Evolutionary conservation across 2,329 filamentous ascomycete genomes (phyloP).

Genomic region (Seiridium unicorne): DNA sequence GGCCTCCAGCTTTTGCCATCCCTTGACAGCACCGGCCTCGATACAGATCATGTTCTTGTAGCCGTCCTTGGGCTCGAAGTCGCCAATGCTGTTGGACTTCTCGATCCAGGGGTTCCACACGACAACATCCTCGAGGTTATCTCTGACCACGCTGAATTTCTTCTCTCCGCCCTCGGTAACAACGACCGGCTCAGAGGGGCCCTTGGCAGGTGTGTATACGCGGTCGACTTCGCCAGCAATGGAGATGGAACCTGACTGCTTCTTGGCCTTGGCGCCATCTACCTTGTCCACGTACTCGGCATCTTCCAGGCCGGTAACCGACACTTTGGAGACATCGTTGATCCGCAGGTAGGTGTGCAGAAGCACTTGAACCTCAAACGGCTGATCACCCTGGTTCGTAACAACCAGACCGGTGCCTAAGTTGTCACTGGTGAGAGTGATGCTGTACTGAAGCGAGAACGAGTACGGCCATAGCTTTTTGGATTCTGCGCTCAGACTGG

Average conservation of each 20-base stretch:
- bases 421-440: conserved; percentile 73
- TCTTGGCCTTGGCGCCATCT: conserved; percentile 58
- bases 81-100: conserved; percentile 76
- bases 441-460: conserved; percentile 90
- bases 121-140: conserved; percentile 84
- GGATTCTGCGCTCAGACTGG: conserved; percentile 66
- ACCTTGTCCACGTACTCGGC: conserved; percentile 85
- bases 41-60: conserved; percentile 94
- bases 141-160: conserved; percentile 72
- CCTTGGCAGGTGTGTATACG: conserved; percentile 73
- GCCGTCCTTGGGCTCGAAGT: conserved; percentile 86
- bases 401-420: conserved; percentile 82
- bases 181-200: conserved; percentile 55
- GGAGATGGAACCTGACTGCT: conserved; percentile 61
- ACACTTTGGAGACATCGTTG: conserved; percentile 75
- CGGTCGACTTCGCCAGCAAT: conserved; percentile 83
- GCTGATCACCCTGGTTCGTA: conserved; percentile 77
- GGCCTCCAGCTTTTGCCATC: conserved; percentile 81
- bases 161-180: conserved; percentile 64
- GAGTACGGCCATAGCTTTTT: conserved; percentile 78
- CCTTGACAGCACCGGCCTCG: conserved; percentile 81
- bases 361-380: conserved; percentile 89
- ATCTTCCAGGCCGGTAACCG: conserved; percentile 73
- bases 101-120: conserved; percentile 97
- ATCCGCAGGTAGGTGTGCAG: conserved; percentile 88